phyloP scores from a whole-genome alignment of 768 basidiomycete genomes.

The Tubosaeta sp. region DNA sequence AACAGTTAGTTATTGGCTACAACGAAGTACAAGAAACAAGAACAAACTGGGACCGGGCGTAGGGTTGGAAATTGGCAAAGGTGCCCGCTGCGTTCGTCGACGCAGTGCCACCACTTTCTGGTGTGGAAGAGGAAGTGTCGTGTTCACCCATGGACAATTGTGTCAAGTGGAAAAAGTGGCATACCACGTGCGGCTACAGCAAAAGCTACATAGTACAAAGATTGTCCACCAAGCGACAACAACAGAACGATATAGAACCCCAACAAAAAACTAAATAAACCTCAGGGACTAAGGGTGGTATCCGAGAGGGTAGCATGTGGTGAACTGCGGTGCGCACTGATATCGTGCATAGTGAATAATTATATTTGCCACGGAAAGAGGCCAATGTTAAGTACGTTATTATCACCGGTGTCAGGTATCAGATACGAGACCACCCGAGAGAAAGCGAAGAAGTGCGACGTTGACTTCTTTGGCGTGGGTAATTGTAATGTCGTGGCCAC shows the following conservation, averaged over 20 bases:
- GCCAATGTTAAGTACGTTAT: background rate
- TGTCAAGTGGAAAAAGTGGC: background rate
- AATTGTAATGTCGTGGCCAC: conserved; percentile 30
- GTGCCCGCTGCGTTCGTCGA: conserved; percentile 17
- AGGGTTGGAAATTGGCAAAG: conserved; percentile 27
- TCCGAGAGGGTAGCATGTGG: conserved; percentile 9
- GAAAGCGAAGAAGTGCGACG: conserved; percentile 24
- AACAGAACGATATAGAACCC: conserved; percentile 3
- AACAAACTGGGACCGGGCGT: conserved; percentile 31
- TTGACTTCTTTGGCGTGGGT: conserved; percentile 32
- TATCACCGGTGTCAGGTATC: background rate
- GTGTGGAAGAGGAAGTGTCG: background rate
- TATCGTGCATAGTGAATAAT: background rate
- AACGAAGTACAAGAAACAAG: background rate
- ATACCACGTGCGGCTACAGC: background rate
- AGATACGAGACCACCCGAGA: conserved; percentile 12
- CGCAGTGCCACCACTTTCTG: background rate
- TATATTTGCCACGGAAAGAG: background rate
- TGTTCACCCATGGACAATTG: conserved; percentile 9
- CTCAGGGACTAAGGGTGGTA: background rate
- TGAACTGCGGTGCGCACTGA: background rate
- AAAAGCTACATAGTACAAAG: conserved; percentile 6
- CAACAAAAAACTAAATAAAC: background rate
- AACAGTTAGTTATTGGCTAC: conserved; percentile 14
- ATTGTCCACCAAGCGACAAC: conserved; percentile 4